Base-by-base conservation (phyloP, 306 rosid species). In the Rosa persica region DNA sequence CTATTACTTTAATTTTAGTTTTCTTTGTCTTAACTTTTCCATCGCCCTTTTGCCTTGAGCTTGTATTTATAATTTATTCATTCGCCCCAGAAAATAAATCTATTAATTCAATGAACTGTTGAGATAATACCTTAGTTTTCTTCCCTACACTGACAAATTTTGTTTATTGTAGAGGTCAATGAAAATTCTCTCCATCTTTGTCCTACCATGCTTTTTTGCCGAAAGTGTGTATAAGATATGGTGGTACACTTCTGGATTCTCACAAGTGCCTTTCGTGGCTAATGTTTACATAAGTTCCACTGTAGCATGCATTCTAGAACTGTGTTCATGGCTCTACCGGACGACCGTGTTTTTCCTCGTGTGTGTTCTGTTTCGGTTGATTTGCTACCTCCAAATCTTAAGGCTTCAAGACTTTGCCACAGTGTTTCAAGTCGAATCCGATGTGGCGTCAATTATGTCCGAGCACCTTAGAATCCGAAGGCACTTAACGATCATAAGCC, bases 211-310 rank as follows among this genome's bases (percentile, higher is more conserved):
- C 82, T 84, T 94, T 11, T 66, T 75, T 5, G 96, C 88, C 0
- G 94, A 90, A 89, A 16, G 84, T 69, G 93, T 90, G 72, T 94
- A 90, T 89, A 92, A 94, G 82, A 83, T 94, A 79, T 94, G 98
- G 98, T 94, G 98, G 97, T 94, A 94, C 80, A 86, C 97, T 15
- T 92, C 98, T 0, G 98, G 94, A 76, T 89, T 85, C 3, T 85
- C 95, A 8, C 95, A 85, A 42, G 90, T 92, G 71, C 97, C 98
- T 0, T 92, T 88, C 75, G 1, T 94, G 22, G 98, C 95, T 0
- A 90, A 88, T 66, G 89, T 87, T 5, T 81, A 87, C 68, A 75
- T 87, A 42, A 92, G 96, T 7, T 94, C 86, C 76, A 64, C 78
- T 1, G 93, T 90, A 0, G 96, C 92, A 1, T 92, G 97, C 75